Evolutionary conservation across 306 rosid species (phyloP).

Genomic region (Malus sieversii): DNA sequence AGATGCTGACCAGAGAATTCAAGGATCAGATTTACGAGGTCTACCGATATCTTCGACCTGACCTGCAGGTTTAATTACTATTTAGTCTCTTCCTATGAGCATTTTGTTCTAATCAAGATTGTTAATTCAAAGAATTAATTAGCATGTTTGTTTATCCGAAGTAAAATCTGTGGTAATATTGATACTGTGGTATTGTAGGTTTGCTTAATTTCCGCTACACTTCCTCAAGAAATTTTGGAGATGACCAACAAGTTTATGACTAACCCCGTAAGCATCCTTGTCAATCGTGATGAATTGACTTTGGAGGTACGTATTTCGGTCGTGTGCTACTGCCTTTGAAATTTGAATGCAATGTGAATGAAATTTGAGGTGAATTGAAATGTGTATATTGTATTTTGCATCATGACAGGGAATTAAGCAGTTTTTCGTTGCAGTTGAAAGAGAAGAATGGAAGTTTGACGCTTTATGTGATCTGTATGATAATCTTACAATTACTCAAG

Average conservation of each 20-base stretch:
- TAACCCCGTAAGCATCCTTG: conserved; percentile 92
- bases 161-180: conserved; percentile 2
- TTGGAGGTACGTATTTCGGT: conserved; percentile 57
- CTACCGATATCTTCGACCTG: conserved; percentile 96
- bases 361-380: conserved; percentile 7
- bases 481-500: conserved; percentile 90
- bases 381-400: neutral
- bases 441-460: conserved; percentile 97
- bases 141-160: neutral
- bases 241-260: conserved; percentile 94
- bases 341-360: neutral
- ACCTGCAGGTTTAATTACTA: conserved; percentile 63
- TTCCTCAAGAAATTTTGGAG: conserved; percentile 98
- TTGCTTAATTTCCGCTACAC: conserved; percentile 91
- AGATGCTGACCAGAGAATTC: conserved; percentile 97
- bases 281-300: conserved; percentile 98
- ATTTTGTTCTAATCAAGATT: too few relatives aligned
- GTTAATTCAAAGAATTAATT: too few relatives aligned
- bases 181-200: conserved; percentile 42
- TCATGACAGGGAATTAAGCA: conserved; percentile 86
- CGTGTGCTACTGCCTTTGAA: neutral
- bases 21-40: conserved; percentile 98
- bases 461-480: conserved; percentile 96
- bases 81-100: neutral
- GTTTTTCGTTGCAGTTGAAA: conserved; percentile 95